Base-by-base conservation (phyloP, 148 eudicot genomes). In the Nepenthes mirabilis region DNA sequence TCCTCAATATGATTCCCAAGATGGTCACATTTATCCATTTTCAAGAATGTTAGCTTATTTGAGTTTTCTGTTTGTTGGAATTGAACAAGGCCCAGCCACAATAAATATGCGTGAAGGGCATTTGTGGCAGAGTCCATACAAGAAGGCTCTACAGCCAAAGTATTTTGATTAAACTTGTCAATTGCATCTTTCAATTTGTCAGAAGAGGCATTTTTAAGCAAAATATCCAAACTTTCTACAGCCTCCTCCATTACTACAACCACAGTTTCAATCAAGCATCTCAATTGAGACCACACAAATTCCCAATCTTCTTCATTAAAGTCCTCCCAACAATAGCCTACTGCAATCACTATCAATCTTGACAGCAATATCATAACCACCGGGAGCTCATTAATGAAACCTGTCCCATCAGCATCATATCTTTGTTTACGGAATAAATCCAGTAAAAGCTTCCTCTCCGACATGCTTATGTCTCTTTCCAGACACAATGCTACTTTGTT, bases 261-360 rank as follows among this genome's bases (percentile, higher is more conserved):
- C 50, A 86, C 82, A 49, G 75, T 57, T 63, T 93, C 99, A 76
- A 84, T 89, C 95, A 91, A 93, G 62, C 64, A 62, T 73, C 91
- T 89, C 73, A 80, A 68, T 14, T 73, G 75, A 64, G 79, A 80
- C 68, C 89, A 68, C 33, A 81, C 78, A 72, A 86, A 93, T 43
- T 71, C 81, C 99, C 96, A 93, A 69, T 89, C 96, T 58, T 84
- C 91, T 74, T 86, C 95, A 60, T 70, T 65, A 61, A 93, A 80
- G 61, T 83, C 83, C 65, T 75, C 82, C 96, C 95, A 86, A 67
- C 99, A 93, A 72, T 84, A 93, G 33, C 81, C 89, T 56, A 86
- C 81, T 55, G 86, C 61, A 56, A 88, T 72, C 34, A 81, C 73
- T 34, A 76, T 70, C 66, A 93, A 66, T 63, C 87, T 78, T 47